Percentiles rank a stretch among this genome's conserved stretches.
Evolutionary conservation across 2,329 filamentous ascomycete species (phyloP).

Genomic region (Penicillium sp.): DNA sequence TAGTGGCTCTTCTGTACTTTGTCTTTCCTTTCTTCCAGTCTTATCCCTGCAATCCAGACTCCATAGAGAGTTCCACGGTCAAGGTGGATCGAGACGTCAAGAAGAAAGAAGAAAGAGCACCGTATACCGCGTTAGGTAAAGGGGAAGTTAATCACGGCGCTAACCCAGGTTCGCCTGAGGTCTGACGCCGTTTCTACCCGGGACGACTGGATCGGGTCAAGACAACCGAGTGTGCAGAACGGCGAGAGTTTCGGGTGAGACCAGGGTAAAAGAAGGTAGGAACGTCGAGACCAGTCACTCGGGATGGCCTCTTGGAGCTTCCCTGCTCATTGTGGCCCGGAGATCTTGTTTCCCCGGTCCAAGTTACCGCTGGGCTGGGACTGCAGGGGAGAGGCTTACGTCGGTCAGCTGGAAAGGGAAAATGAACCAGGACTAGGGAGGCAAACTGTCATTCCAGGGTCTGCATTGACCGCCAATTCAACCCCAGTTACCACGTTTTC

Average conservation of each 20-base stretch:
- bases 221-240: constrained; percentile 17
- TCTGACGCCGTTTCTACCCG: constrained; percentile 17
- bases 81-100: constrained; percentile 18
- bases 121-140: constrained; percentile 19
- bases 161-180: constrained; percentile 1
- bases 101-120: constrained; percentile 15
- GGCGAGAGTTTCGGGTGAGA: neutral
- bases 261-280: too few species aligned
- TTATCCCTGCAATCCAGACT: too few species aligned
- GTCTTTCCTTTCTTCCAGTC: too few species aligned
- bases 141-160: constrained; percentile 10
- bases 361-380: constrained; percentile 16
- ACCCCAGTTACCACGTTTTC: constrained; percentile 16
- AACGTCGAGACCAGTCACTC: constrained; percentile 7
- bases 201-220: constrained; percentile 19
- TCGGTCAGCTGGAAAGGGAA: neutral
- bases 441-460: too few species aligned
- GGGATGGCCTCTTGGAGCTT: constrained; percentile 9
- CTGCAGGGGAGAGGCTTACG: neutral
- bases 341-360: neutral
- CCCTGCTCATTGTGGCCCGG: constrained; percentile 3
- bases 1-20: too few species aligned
- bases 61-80: too few species aligned
- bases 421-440: neutral
- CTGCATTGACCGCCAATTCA: constrained; percentile 10